Evolutionary conservation across 768 basidiomycete species (phyloP), one percentile per base, ranked within the genome.

Genomic region (Pleurotus salmoneostramineus): DNA sequence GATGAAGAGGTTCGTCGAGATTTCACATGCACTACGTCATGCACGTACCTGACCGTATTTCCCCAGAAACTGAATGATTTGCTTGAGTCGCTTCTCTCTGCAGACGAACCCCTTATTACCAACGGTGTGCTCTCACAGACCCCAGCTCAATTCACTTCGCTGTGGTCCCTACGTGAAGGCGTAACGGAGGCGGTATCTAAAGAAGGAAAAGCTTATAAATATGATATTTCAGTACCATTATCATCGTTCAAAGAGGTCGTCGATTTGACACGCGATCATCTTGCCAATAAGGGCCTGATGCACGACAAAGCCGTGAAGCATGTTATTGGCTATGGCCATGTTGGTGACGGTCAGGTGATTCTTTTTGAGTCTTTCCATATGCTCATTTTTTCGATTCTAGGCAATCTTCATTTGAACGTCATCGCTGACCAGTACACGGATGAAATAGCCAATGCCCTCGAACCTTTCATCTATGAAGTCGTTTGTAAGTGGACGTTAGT

Each of bases 151-250:
- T 93, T 95, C 66, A 82, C 87, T 0, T 88, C 90, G 0, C 72
- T 99, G 1, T 98, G 97, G 97, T 84, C 87, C 0, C 77, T 98
- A 15, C 88, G 96, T 31, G 97, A 99, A 73, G 87, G 91, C 12
- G 80, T 98, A 27, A 85, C 97, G 1, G 97, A 99, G 70, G 91
- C 94, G 4, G 83, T 91, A 3, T 90, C 91, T 40, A 98, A 98
- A 68, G 87, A 93, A 69, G 97, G 97, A 44, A 94, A 93, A 64
- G 86, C 88, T 5, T 98, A 98, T 78, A 99, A 99, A 74, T 99
- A 98, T 68, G 95, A 97, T 65, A 83, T 99, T 46, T 94, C 92
- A 8, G 83, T 98, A 11, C 95, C 95, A 5, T 77, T 95, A 3
- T 80, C 83, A 15, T 82, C 84, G 60, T 98, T 98, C 81, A 88